phyloP scores from a whole-genome alignment of 164 flowering plant species.

The Santalum album region DNA sequence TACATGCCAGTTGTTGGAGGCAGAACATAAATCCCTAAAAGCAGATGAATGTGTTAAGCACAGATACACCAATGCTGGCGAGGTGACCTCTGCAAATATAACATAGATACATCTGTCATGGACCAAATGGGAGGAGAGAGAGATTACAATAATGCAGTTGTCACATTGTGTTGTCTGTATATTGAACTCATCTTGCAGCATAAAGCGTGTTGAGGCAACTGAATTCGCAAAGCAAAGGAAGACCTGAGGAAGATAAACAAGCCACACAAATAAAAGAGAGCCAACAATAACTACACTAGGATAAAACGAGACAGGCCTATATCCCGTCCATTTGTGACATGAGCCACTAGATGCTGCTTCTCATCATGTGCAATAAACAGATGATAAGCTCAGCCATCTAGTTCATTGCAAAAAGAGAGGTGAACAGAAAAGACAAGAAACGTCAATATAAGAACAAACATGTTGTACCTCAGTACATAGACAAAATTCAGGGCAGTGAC shows the following conservation, averaged over 20 bases:
- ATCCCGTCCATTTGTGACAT: no score
- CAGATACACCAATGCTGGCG: not conserved
- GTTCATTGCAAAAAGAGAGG: not conserved
- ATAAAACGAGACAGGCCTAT: not conserved
- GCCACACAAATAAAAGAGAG: not conserved
- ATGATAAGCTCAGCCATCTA: not conserved
- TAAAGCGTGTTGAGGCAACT: constrained; percentile 66
- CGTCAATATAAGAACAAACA: not conserved
- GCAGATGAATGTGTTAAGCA: not conserved
- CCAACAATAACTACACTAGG: not conserved
- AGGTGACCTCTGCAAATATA: no score
- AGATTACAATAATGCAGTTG: constrained; percentile 65
- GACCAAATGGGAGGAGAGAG: constrained; percentile 21
- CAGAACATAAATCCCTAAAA: constrained; percentile 69
- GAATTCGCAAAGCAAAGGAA: constrained; percentile 56
- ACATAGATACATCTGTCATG: no score
- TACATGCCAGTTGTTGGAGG: constrained; percentile 64
- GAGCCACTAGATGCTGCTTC: no score
- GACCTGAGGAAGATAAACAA: constrained; percentile 29
- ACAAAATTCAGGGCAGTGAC: constrained; percentile 53
- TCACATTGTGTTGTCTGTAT: constrained; percentile 72
- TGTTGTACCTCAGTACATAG: constrained; percentile 45
- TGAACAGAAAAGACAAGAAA: not conserved
- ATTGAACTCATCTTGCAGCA: constrained; percentile 78
- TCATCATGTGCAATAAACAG: not conserved